Base-by-base conservation (phyloP, 495 filamentous ascomycete species). In the Achaetomiella virescens region DNA sequence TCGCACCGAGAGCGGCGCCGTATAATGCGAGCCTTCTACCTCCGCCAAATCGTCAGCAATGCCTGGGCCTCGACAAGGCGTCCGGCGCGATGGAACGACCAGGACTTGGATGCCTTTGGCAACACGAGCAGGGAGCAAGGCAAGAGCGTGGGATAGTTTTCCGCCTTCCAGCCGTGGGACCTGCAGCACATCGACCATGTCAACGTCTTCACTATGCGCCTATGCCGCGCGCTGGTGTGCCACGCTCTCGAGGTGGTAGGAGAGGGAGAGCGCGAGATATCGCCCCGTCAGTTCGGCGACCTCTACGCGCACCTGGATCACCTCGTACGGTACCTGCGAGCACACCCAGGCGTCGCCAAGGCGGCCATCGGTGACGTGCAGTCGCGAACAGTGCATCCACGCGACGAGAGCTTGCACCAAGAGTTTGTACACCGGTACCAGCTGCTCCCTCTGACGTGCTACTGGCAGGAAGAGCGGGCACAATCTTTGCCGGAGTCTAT, bases 21-120 rank as follows among this genome's bases (percentile, higher is more conserved):
- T 17, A 11, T 54, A 21, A 44, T 54, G 41, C 41, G 52, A 27
- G 52, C 52, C 20, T 37, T 54, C 52, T 54, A 54, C 43, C 52
- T 10, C 33, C 52, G 31, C 42, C 52, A 47, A n/a, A 46, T 54
- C 31, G 22, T 54, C 0, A 46, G 52, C 42, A 45, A 54, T 14
- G 52, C 42, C 31, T 54, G 42, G 42, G 52, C 52, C 37, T 24
- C 35, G 17, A 44, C 38, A 33, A 31, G 38, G 25, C 50, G 38
- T 35, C 50, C 18, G 24, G 37, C 37, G 24, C 25, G 10, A 0
- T 52, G 38, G 50, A 2, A 4, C 38, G 25, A 35, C 17, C 10
- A 1, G 9, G 38, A 35, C 50, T 24, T 6, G 25, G 1, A 35
- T 15, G 38, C 17, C 50, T 35, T 44, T 8, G 8, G 27, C 38